A percentile compares a stretch with the other conserved stretches of the same genome.
Conservation (phyloP, 106 monocot species). For the Gastrodia elata region DNA sequence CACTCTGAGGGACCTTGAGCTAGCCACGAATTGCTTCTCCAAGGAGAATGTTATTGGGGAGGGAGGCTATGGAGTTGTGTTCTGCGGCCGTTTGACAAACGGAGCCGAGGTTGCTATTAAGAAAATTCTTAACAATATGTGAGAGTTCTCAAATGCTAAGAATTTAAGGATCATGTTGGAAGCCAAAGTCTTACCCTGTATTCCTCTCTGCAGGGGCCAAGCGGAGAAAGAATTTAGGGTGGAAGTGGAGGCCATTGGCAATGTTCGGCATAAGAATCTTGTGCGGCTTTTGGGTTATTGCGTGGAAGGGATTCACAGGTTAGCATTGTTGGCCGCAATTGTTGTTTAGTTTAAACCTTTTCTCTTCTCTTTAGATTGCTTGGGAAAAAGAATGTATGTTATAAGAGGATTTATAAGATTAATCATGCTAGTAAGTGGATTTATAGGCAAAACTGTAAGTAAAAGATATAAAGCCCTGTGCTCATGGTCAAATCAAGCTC, state of each 20-base stretch:
- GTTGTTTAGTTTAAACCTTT: neutral
- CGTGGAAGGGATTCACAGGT: constrained; percentile 79
- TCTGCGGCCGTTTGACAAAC: constrained; percentile 14
- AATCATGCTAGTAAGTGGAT: neutral
- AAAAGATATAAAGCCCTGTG: neutral
- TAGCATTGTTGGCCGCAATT: neutral
- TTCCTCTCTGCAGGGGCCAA: constrained; percentile 44
- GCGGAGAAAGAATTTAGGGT: constrained; percentile 90
- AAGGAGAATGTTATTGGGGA: constrained; percentile 26
- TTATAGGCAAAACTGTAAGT: neutral
- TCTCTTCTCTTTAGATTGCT: too few species aligned
- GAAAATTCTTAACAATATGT: constrained; percentile 29
- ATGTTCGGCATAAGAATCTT: constrained; percentile 81
- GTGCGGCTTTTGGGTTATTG: constrained; percentile 81
- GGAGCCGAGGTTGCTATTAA: constrained; percentile 23
- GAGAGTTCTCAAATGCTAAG: neutral
- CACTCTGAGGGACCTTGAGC: constrained; percentile 31
- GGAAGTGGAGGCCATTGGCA: constrained; percentile 87
- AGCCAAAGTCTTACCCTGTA: neutral
- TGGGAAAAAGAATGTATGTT: too few species aligned
- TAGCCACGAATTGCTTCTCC: constrained; percentile 20
- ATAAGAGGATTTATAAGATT: neutral
- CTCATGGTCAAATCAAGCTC: neutral
- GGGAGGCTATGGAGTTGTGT: constrained; percentile 36
- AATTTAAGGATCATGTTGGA: neutral